These are phyloP conservation scores for Dactylellina cionopaga DNA, from an alignment of 2,329 filamentous ascomycete species.

Conservation along the genomic window DNA sequence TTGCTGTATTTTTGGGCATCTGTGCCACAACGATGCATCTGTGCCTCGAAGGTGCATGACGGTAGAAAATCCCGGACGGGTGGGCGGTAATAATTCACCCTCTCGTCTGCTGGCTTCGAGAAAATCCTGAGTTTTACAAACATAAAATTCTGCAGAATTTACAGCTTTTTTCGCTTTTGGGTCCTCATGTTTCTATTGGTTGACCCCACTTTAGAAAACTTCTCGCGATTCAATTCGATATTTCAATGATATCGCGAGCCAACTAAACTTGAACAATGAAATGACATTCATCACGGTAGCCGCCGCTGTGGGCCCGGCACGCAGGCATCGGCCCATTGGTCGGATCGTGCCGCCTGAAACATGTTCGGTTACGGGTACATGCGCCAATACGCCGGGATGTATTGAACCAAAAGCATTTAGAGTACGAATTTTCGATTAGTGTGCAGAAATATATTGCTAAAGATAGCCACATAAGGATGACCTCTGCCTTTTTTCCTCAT, in stretches of 20 bases:
- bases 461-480: no score
- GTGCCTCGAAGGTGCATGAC: no score
- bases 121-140: no score
- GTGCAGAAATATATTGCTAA: background rate
- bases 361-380: slow-evolving; percentile 1
- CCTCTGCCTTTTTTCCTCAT: no score
- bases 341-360: slow-evolving; percentile 39
- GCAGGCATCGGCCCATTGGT: background rate
- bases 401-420: no score
- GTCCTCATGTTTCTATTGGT: no score
- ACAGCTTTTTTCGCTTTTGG: no score
- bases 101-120: background rate
- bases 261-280: background rate
- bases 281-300: background rate
- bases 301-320: background rate
- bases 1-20: no score
- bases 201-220: no score
- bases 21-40: background rate
- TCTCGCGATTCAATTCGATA: background rate
- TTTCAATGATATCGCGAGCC: no score
- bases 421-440: no score
- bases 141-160: no score
- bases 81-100: background rate
- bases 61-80: background rate
- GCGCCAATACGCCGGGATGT: background rate